phyloP scores from a whole-genome alignment of 2,329 filamentous ascomycete species.

The Penicillium hordei region DNA sequence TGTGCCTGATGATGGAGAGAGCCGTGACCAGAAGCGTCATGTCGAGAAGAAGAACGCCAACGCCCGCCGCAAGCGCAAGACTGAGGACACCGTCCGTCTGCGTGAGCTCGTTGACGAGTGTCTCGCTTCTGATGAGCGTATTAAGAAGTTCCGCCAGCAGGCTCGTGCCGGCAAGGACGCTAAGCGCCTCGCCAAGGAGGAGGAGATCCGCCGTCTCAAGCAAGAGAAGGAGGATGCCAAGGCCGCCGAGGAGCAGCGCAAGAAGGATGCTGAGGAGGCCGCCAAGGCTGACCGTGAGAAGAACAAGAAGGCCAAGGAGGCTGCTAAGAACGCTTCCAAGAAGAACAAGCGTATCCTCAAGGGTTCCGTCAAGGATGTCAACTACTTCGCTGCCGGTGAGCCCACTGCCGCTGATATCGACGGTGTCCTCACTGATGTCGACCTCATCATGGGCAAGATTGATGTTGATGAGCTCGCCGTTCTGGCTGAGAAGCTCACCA shows the following conservation, averaged over 20 bases:
- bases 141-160: constrained; percentile 94
- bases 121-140: constrained; percentile 83
- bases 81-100: constrained; percentile 88
- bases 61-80: constrained; percentile 98
- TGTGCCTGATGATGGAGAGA: constrained; percentile 97
- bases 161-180: constrained; percentile 95
- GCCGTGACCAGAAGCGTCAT: constrained; percentile 97
- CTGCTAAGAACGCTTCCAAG: constrained; percentile 97
- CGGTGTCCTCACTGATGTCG: constrained; percentile 77
- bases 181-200: constrained; percentile 86
- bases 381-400: constrained; percentile 83
- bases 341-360: constrained; percentile 99
- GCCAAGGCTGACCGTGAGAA: constrained; percentile 82
- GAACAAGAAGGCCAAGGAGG: constrained; percentile 95
- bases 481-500: constrained; percentile 76
- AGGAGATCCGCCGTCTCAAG: constrained; percentile 79
- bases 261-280: constrained; percentile 79
- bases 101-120: constrained; percentile 86
- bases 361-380: constrained; percentile 90
- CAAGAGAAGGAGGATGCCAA: constrained; percentile 84
- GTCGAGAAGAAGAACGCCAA: constrained; percentile 98
- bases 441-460: constrained; percentile 81
- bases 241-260: constrained; percentile 75
- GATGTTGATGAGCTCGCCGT: constrained; percentile 86
- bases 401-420: constrained; percentile 77